Evolutionary conservation across 768 basidiomycete genomes (phyloP), one percentile per base, ranked within the genome.

Genomic region (Clathrus columnatus): DNA sequence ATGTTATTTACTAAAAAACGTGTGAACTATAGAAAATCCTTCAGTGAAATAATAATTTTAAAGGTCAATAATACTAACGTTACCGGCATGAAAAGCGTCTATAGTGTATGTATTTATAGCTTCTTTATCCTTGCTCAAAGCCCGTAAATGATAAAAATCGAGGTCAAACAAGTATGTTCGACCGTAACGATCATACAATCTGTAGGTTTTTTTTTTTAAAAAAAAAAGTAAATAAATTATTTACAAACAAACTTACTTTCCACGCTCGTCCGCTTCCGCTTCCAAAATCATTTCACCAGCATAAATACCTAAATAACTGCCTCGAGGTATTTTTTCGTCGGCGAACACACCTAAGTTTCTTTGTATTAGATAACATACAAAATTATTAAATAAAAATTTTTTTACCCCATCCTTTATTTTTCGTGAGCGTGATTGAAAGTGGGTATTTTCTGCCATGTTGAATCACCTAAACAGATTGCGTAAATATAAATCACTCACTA

Each of bases 21-120:
- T n/a, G 92, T 93, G 68, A 93, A 92, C 91, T 94, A 61, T 10
- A 57, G 21, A 18, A 8, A 28, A 17, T 43, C 23, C n/a, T 14
- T 7, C 18, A 29, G 54, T 50, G 32, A 51, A 23, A 7, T 18
- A 41, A 21, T 23, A 26, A 14, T 48, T 32, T 14, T 49, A 55
- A 42, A 23, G 1, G 23, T 27, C 11, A 47, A 16, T 16, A 50
- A 17, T 29, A 75, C 85, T 65, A 65, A 91, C 87, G 67, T 91
- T 91, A 10, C 87, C 87, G 18, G 79, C 83, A 67, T 94, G 91
- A 65, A 85, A 95, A 4, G 92, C 92, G 69, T 95, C 92, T 2
- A 94, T 83, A 14, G 75, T 73, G 59, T 82, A 89, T 41, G 77
- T 54, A 42, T 21, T 29, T 11, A 8, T n/a, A 27, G 23, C 60